These are phyloP conservation scores for Fusarium verticillioides DNA, from an alignment of 2,329 filamentous ascomycete genomes.

Conservation along the genomic window DNA sequence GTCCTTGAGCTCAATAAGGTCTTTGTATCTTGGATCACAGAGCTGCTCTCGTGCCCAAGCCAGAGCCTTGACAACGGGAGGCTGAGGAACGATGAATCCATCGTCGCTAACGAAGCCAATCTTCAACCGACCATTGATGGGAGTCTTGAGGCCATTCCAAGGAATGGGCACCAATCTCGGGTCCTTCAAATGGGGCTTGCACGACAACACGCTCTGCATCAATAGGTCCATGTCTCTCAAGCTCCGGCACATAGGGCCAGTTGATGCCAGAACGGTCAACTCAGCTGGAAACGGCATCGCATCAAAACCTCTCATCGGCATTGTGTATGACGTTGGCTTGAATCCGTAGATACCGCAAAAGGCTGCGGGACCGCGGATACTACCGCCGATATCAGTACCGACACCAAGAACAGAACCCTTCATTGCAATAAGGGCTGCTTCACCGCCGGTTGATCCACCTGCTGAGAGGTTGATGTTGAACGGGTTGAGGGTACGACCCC, in stretches of 20 bases:
- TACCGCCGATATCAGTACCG: not conserved
- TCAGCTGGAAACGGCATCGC: constrained; percentile 47
- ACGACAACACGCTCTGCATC: not conserved
- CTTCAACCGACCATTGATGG: constrained; percentile 66
- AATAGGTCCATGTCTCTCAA: not conserved
- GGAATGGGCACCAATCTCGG: constrained; percentile 46
- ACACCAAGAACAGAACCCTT: constrained; percentile 30
- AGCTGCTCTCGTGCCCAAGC: not conserved
- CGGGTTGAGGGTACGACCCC: constrained; percentile 69
- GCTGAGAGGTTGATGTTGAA: constrained; percentile 65
- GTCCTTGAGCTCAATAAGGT: not conserved
- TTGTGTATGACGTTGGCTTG: not conserved
- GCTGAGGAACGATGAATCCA: constrained; percentile 64
- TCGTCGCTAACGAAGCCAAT: constrained; percentile 48
- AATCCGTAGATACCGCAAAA: constrained; percentile 1
- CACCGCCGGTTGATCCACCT: constrained; percentile 71
- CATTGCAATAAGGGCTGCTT: constrained; percentile 49
- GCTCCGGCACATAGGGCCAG: not conserved
- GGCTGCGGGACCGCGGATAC: not conserved
- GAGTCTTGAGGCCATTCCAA: constrained; percentile 24
- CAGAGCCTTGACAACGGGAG: constrained; percentile 68
- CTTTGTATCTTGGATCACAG: not conserved
- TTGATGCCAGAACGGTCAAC: constrained; percentile 37
- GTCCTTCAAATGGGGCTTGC: not conserved
- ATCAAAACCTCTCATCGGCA: constrained; percentile 17